Evolutionary conservation across 257 asterid species (phyloP), one percentile per base, ranked within the genome.

Genomic region (Nicotiana obtusifolia): DNA sequence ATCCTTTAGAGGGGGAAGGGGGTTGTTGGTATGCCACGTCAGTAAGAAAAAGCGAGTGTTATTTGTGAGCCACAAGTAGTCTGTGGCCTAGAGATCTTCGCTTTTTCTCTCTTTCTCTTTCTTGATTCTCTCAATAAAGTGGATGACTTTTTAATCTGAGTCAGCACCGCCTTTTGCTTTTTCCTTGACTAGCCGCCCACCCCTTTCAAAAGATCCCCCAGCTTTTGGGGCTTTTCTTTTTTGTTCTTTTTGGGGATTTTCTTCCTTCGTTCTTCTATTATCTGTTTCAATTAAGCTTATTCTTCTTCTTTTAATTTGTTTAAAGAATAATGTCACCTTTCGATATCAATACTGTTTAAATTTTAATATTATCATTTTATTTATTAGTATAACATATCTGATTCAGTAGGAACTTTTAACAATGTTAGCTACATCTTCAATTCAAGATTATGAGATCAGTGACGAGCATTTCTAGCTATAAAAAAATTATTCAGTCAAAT

Each of bases 11-110:
- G 75, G 69, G n/a, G 79, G 0, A 1, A 26, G 56, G 52, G 57
- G 81, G 84, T 47, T 60, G 71, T 26, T 26, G n/a, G n/a, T 68
- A 61, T 20, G 30, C 82, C 97, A 94, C 93, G 93, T 91, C 86
- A 87, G 94, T 89, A 78, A 64, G 60, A 60, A 86, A 67, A 76
- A 83, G 80, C 59, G 64, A 71, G 73, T 81, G 85, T 87, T 47
- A 49, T 3, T 15, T 75, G 13, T 16, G 77, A 89, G 90, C 97
- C 99, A 93, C 97, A 90, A 90, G 83, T 89, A 91, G 54, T 92
- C 7, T 94, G 97, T 91, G 95, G 97, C 95, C 82, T 88, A 69
- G 64, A 89, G 88, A 87, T 86, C 81, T 76, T 84, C 86, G 35
- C 76, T 79, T 83, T 41, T 83, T 80, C 78, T 80, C 84, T 78